Base-by-base conservation (phyloP, 306 rosid species). In the Echinosophora koreensis region DNA sequence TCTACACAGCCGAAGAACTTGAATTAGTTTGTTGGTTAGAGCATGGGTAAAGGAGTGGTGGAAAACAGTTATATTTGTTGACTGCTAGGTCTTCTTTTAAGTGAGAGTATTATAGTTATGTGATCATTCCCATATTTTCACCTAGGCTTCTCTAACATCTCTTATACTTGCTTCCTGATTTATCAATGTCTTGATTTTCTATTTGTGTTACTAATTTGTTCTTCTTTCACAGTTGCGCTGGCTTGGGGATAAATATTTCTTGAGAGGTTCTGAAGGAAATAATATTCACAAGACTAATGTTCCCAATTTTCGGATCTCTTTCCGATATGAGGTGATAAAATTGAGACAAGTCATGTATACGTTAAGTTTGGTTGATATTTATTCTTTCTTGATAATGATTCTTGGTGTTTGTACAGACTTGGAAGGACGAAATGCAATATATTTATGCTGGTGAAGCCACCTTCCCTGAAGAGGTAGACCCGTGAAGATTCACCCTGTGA, bases 401-500 rank as follows among this genome's bases (percentile, higher is more conserved):
- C 5, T 66, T 11, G 81, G 38, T 47, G 57, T 77, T 83, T 71
- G 75, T 87, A 82, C 91, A 93, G 98, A 84, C 93, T 37, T 91
- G 98, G 98, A 87, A 81, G 82, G 95, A 85, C 47, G 98, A 93
- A 79, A 86, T 93, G 90, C 92, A 85, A 67, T 85, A 84, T 75
- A 73, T 89, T 72, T 89, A 86, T 63, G 77, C 82, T 0, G 89
- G 88, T 6, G 59, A 84, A 63, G 89, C 89, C 37, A 74, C 46
- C 65, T 82, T 91, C 63, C 89, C 90, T 5, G 89, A 80, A 85
- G 93, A 89, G 52, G 66, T 87, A 49, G 90, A 82, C 46, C 86
- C 90, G 35, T 90, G 84, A 88, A 83, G 66, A 14, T 35, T 58
- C 35, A 6, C 22, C 28, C 37, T 54, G 10, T 9, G 55, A 54